Base-by-base conservation (phyloP, 345 rosid species). In the Hibiscus tridactylites region DNA sequence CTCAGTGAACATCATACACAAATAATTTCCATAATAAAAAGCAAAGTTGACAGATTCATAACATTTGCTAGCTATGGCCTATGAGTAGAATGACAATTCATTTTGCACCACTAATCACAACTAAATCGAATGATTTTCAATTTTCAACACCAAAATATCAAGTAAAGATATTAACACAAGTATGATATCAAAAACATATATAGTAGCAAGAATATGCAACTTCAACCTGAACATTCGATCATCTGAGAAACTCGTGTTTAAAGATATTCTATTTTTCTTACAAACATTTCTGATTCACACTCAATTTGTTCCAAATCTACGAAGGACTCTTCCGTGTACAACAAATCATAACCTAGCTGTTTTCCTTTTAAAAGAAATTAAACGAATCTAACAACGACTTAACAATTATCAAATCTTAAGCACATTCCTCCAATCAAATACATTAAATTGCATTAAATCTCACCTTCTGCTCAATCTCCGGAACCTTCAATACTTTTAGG, bases 401-500 rank as follows among this genome's bases (percentile, higher is more conserved):
- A 33, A 35, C 17, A 21, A 69, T 54, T 12, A 60, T 12, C 9
- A 60, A 54, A 54, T 60, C 19, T 29, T 29, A 29, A 60, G 17
- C 39, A 60, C 5, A 60, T 29, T 13, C 35, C 37, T 5, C 42
- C 42, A 31, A 60, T n/a, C 26, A 15, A 26, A 58, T 58, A 72
- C 50, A 60, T 6, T 0, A 49, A 65, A 11, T 35, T 62, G 67
- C 31, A 72, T 0, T 42, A 9, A 53, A n/a, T 58, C 35, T 58
- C 35, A 58, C 62, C 62, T 58, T 58, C 62, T 58, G 62, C 16
- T 58, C 62, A 65, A 94, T 94, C 80, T 91, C 97, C 0, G 98
- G 97, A 68, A 91, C 93, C 88, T 94, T 87, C 79, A 91, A 68
- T 57, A 94, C 97, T 86, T 91, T 90, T 76, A 94, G 88, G 88